Evolutionary conservation across 495 filamentous ascomycete genomes (phyloP), one percentile per base, ranked within the genome.

Genomic region (Chaetomium fimeti): DNA sequence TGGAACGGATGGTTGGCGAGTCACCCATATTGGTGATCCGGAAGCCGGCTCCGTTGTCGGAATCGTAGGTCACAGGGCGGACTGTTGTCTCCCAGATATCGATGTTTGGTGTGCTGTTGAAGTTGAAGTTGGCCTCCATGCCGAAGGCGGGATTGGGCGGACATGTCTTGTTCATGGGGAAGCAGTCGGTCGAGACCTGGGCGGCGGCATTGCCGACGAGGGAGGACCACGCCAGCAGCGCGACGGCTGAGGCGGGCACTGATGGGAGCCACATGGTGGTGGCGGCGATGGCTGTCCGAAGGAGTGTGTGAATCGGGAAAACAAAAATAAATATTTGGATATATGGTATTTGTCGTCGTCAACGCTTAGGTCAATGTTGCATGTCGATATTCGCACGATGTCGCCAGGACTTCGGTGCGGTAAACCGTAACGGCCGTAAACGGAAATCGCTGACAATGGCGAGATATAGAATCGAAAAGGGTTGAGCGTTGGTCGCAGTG

Each of bases 1-100:
- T 81, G 43, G 88, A 84, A 55, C 84, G 79, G 67, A 95, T 85
- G 40, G 89, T 91, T 18, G 91, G 89, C 4, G 89, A 85, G 69
- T 94, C 88, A 63, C 85, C 84, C 64, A 83, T 76, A 77, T 91
- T 85, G 69, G 70, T 75, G 73, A 96, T 84, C 55, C 84, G 89
- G 81, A 95, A 91, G 53, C 20, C 38, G 59, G 82, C 83, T 38
- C 87, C 88, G 42, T 88, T 88, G 55, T 83, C 72, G 25, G 70
- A 67, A 36, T 78, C 80, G 66, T 83, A 89, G 36, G 66, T 76
- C 62, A 91, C 78, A 6, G 73, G 68, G 62, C 85, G 83, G 27
- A 82, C 81, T n/a, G 83, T 85, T 55, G 82, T 83, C 62, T 82
- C 85, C 84, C 88, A 94, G 43, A 79, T 80, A 27, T 83, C 76